A percentile compares a stretch with the other conserved stretches of the same genome.
These are phyloP conservation scores for Fomitiporia mediterranea DNA, from an alignment of 1,284 basidiomycete genomes.

Conservation along the genomic window DNA sequence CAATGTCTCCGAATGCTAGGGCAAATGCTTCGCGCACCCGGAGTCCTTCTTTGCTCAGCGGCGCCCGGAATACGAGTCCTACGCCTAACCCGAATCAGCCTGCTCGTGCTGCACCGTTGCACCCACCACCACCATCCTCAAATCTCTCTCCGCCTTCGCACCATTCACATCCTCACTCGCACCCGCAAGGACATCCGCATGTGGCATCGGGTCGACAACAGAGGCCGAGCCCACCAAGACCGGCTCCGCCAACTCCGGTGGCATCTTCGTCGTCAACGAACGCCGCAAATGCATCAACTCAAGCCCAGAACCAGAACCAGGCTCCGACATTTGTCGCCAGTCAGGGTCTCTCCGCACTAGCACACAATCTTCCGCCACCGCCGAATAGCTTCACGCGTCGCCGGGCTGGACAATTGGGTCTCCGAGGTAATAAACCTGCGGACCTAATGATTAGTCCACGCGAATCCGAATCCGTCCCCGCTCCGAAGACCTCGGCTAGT, in stretches of 20 bases:
- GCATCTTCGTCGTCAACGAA: neutral
- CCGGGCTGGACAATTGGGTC: conserved; percentile 55
- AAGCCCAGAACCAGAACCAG: conserved; percentile 16
- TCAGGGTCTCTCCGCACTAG: conserved; percentile 12
- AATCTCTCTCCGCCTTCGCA: conserved; percentile 15
- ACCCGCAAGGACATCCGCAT: neutral
- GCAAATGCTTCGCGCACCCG: conserved; percentile 1
- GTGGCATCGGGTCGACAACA: neutral
- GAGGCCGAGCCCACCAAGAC: conserved; percentile 4
- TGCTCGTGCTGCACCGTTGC: neutral
- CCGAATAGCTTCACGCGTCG: conserved; percentile 72
- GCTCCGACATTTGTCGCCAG: conserved; percentile 16
- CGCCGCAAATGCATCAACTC: neutral
- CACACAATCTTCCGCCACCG: conserved; percentile 50
- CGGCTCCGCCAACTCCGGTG: neutral
- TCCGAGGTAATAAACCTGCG: conserved; percentile 63
- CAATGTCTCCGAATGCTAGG: conserved; percentile 5
- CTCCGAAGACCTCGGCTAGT: neutral
- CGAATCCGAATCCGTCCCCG: conserved; percentile 40
- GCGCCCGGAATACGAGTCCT: conserved; percentile 13
- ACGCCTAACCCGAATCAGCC: conserved; percentile 8
- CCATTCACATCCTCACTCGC: conserved; percentile 1
- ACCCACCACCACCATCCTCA: neutral
- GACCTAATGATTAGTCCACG: conserved; percentile 72
- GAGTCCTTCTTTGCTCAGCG: conserved; percentile 15